These are phyloP conservation scores for Leishmania major DNA, from an alignment of 208 protist genomes.

Conservation along the genomic window DNA sequence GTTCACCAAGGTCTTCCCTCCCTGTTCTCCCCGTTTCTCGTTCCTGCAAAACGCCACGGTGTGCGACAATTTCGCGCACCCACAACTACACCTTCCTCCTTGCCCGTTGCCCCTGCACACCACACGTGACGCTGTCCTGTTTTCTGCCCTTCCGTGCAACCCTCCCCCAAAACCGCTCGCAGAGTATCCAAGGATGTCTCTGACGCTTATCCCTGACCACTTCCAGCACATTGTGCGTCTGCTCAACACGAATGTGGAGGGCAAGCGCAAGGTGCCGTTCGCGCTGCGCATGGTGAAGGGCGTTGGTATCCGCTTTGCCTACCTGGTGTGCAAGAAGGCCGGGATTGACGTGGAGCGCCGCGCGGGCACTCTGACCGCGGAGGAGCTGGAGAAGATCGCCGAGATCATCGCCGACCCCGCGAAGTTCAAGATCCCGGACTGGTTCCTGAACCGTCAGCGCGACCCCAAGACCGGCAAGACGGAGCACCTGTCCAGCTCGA, in stretches of 20 bases:
- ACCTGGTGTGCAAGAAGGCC: conserved; percentile 99
- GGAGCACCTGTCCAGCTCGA: conserved; percentile 97
- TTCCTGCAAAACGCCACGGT: background rate
- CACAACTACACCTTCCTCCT: background rate
- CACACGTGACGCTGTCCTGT: background rate
- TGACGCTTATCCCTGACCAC: conserved; percentile 75
- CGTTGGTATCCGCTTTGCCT: conserved; percentile 99
- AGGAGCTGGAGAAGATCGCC: conserved; percentile 98
- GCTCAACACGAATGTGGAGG: conserved; percentile 99
- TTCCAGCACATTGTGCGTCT: conserved; percentile 99
- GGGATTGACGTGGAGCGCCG: conserved; percentile 98
- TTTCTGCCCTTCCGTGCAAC: background rate
- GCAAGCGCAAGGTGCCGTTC: conserved; percentile 97
- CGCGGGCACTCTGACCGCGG: conserved; percentile 86
- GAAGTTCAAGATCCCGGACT: conserved; percentile 99
- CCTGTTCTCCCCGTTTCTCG: background rate
- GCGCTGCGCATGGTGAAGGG: conserved; percentile 99
- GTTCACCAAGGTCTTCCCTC: background rate
- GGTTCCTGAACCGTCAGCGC: conserved; percentile 99
- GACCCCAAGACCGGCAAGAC: conserved; percentile 98
- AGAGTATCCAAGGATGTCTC: conserved; percentile 35
- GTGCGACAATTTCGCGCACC: background rate
- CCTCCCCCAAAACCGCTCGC: background rate
- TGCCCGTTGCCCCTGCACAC: too few species aligned
- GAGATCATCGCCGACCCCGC: conserved; percentile 98